Evolutionary conservation across 345 rosid genomes (phyloP).

Genomic region (Citropsis articulata): DNA sequence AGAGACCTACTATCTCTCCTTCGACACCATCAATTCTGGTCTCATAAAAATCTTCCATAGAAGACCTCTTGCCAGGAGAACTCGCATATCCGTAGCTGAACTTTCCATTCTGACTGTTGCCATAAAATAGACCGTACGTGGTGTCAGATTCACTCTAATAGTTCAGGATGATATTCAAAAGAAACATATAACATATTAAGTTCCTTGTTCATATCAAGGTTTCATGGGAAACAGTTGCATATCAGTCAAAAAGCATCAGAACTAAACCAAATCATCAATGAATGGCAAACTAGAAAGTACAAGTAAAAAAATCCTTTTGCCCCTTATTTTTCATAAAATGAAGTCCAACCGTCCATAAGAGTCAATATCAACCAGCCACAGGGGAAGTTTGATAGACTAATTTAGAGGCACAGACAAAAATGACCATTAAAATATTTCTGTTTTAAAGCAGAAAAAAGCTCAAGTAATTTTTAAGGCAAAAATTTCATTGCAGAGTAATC

Average conservation of each 20-base stretch:
- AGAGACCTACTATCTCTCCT: constrained; percentile 92
- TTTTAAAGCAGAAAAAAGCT: neutral
- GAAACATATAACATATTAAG: neutral
- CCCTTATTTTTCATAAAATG: neutral
- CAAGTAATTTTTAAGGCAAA: neutral
- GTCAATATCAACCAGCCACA: neutral
- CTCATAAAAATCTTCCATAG: constrained; percentile 99
- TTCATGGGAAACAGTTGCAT: neutral
- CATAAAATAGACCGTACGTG: constrained; percentile 14
- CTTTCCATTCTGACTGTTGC: constrained; percentile 79
- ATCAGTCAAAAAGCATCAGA: neutral
- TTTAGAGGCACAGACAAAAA: neutral
- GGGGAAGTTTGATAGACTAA: neutral
- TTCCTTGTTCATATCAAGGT: neutral
- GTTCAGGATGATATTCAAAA: neutral
- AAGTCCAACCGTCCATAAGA: neutral
- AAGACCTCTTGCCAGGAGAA: constrained; percentile 92
- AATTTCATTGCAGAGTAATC: neutral
- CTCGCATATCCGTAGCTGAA: constrained; percentile 99
- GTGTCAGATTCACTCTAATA: constrained; percentile 9
- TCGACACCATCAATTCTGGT: constrained; percentile 90
- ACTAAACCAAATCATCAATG: neutral
- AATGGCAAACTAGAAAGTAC: neutral
- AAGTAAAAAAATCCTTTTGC: neutral
- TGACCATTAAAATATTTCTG: neutral